These are phyloP conservation scores for Fusarium brachygibbosum DNA, from an alignment of 2,329 filamentous ascomycete genomes.

Conservation along the genomic window DNA sequence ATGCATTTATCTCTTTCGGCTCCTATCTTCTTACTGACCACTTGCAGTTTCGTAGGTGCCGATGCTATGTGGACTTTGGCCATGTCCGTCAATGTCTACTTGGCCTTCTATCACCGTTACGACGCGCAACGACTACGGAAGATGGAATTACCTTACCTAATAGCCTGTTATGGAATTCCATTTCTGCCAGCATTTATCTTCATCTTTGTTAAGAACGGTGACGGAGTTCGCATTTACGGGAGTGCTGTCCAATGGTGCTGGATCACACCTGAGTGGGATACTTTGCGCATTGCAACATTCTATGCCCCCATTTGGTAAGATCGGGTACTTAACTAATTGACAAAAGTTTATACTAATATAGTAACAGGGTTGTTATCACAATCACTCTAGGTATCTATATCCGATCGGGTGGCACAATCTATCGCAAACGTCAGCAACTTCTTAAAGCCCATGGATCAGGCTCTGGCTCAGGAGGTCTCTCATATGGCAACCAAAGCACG, in stretches of 20 bases:
- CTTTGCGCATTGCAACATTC: conserved; percentile 8
- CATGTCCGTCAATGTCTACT: conserved; percentile 23
- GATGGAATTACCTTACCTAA: neutral
- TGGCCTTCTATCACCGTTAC: conserved; percentile 12
- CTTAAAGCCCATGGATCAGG: neutral
- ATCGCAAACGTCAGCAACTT: conserved; percentile 15
- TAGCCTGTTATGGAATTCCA: neutral
- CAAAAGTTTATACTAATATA: rapidly evolving
- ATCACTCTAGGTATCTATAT: conserved; percentile 13
- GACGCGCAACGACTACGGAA: neutral
- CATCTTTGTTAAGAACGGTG: neutral
- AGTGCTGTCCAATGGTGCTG: conserved; percentile 22
- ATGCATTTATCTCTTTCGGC: rapidly evolving
- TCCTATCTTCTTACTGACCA: neutral
- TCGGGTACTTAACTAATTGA: rapidly evolving
- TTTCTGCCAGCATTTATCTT: conserved; percentile 3
- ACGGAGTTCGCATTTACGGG: neutral
- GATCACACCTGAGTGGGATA: neutral
- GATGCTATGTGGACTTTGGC: conserved; percentile 17
- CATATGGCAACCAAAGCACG: conserved; percentile 4
- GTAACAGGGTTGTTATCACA: neutral
- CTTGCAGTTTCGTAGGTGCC: neutral
- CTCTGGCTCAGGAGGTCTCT: neutral
- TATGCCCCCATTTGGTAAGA: conserved; percentile 12
- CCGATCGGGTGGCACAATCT: conserved; percentile 7